phyloP scores from a whole-genome alignment of 306 rosid genomes.

The Myrica gale region DNA sequence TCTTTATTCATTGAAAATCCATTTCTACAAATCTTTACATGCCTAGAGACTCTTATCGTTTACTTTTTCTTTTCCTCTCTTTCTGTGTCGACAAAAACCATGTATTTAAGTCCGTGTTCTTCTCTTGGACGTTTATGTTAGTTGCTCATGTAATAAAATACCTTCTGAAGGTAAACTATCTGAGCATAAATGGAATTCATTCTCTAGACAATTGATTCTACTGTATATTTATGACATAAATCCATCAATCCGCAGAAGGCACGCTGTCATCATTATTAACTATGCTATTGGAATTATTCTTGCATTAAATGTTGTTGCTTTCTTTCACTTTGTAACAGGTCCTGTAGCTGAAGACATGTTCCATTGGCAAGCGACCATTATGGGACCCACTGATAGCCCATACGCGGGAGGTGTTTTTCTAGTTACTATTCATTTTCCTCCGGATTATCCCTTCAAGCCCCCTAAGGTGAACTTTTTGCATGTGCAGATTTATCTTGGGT shows the following conservation, averaged over 20 bases:
- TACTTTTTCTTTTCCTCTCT: neutral
- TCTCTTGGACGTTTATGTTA: neutral
- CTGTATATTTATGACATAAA: neutral
- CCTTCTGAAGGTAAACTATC: neutral
- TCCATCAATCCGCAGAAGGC: neutral
- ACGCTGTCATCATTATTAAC: neutral
- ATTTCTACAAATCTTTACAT: no score
- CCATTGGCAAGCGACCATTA: conserved; percentile 18
- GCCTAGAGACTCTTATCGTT: neutral
- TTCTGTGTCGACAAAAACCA: neutral
- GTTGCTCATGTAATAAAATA: neutral
- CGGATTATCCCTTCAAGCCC: conserved; percentile 72
- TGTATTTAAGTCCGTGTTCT: neutral
- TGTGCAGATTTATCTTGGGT: neutral
- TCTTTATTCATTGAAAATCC: no score
- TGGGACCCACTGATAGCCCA: conserved; percentile 77
- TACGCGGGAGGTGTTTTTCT: conserved; percentile 74
- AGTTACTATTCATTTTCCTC: conserved; percentile 27
- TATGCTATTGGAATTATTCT: neutral
- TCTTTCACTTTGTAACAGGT: conserved; percentile 33
- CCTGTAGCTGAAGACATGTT: conserved; percentile 81
- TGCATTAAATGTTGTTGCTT: neutral
- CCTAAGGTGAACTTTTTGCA: conserved; percentile 52
- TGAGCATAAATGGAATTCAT: neutral
- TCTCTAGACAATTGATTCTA: neutral